Evolutionary conservation across 495 filamentous ascomycete species (phyloP), one percentile per base, ranked within the genome.

Genomic region (Choiromyces venosus): DNA sequence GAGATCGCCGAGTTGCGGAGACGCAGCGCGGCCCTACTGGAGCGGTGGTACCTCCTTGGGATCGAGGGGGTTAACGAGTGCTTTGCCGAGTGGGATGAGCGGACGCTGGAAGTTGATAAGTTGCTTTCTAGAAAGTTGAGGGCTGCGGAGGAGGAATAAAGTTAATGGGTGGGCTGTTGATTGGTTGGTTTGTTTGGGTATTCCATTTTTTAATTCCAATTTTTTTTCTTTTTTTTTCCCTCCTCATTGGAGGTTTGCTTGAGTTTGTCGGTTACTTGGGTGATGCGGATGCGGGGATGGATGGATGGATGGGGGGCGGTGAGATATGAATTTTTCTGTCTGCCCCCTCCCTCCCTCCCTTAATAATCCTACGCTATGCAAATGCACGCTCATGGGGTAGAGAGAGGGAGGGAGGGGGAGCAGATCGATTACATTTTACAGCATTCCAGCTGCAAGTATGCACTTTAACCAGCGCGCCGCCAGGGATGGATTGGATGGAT

Each of bases 41-140:
- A 92, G 82, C 82, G 87, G 25, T 97, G 93, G 93, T 94, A 96
- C 83, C 89, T 93, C 78, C 82, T 89, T 36, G 67, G 86, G 29
- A 70, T 81, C 18, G 79, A 76, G 38, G 69, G 79, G 1, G 75
- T 78, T 36, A 81, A 81, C 52, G 79, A 81, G 35, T 81, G 79
- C 65, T 78, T 80, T 65, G 71, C 73, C 9, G 82, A 83, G 61
- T 78, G 82, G 75, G 81, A 82, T 4, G 79, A 77, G 67, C 73
- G 72, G 67, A 72, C 72, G 9, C 81, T 83, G 71, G 81, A 82
- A 44, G 64, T 82, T 25, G 80, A 76, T 12, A 75, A 80, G 68
- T 46, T 78, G 46, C 5, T 77, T 19, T 84, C 83, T 77, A 80
- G 78, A 52, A 74, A 68, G 66, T 38, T 68, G 38, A 80, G 40